These are phyloP conservation scores for Biscogniauxia mediterranea DNA, from an alignment of 2,329 filamentous ascomycete species.

Conservation along the genomic window DNA sequence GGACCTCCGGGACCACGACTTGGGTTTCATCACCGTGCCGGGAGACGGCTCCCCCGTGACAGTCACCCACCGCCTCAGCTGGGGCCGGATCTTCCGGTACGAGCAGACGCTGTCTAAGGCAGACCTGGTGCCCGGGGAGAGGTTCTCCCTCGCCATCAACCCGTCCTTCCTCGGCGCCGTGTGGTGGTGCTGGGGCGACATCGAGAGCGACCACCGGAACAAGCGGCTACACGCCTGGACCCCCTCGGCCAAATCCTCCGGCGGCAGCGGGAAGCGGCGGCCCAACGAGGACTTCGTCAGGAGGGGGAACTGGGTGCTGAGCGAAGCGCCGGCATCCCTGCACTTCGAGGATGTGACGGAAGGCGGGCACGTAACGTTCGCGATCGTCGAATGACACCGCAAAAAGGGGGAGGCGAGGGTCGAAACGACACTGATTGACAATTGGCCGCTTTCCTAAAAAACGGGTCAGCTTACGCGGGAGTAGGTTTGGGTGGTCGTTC, in stretches of 20 bases:
- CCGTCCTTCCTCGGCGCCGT: slow-evolving; percentile 5
- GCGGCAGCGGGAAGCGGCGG: no score
- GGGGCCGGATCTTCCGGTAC: slow-evolving; percentile 16
- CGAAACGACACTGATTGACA: not conserved
- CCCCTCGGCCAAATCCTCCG: not conserved
- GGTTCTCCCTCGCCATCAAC: slow-evolving; percentile 6
- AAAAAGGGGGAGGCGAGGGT: not conserved
- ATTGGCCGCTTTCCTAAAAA: no score
- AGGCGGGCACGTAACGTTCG: slow-evolving; percentile 5
- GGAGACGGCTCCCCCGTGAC: slow-evolving; percentile 4
- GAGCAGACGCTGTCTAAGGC: slow-evolving; percentile 7
- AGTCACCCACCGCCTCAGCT: slow-evolving; percentile 9
- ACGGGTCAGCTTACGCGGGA: not conserved
- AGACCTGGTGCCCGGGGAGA: slow-evolving; percentile 9
- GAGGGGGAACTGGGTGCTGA: slow-evolving; percentile 12
- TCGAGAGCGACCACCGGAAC: slow-evolving; percentile 11
- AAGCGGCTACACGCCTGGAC: slow-evolving; percentile 12
- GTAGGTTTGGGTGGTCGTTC: no score
- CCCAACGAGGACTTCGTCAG: slow-evolving; percentile 8
- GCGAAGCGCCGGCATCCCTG: slow-evolving; percentile 10
- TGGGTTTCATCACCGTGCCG: slow-evolving; percentile 13
- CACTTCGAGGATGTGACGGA: slow-evolving; percentile 10
- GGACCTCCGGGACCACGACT: slow-evolving; percentile 12
- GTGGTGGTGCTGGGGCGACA: slow-evolving; percentile 20
- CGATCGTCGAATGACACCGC: not conserved